Evolutionary conservation across 441 rosid genomes (phyloP), one percentile per base, ranked within the genome.

Genomic region (Breynia disticha): DNA sequence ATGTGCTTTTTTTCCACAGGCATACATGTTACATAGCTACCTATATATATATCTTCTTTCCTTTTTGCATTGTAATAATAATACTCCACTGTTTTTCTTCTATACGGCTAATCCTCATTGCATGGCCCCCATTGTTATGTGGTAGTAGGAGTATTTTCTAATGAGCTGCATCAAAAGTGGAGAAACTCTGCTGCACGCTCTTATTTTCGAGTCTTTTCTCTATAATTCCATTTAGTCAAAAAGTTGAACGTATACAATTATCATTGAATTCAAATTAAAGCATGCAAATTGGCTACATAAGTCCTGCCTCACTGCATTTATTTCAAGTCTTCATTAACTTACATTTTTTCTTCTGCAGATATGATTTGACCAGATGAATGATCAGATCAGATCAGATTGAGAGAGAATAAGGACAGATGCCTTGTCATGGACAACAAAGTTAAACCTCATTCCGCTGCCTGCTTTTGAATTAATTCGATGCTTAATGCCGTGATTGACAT

Each of bases 371-470:
- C 4, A n/a, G n/a, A n/a, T 37, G 44, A 41, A 9, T 41, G 44
- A 1, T 15, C n/a, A 41, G 0, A n/a, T n/a, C n/a, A n/a, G 44
- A 41, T 41, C 2, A 9, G 35, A 28, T 28, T 0, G 35, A 28
- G 35, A 28, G 35, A 14, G 19, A 19, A 8, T 11, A 42, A 12
- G 19, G 1, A 21, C 15, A 38, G 21, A 28, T 10, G 62, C 55
- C 52, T 24, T 46, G 63, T 62, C 72, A 67, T 63, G 63, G 5
- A 57, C 67, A 32, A 32, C 63, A 52, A 61, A 44, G 66, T 51
- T 11, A 19, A 19, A 41, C 41, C 11, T 37, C 41, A 11, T 11
- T 5, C 11, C 41, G 6, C 7, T 37, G 41, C 32, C 55, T 35
- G 44, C 13, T 50, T 38, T 57, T 5, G 11, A 5, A 5, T 48